These are phyloP conservation scores for Neophaeococcomyces mojaviensis DNA, from an alignment of 2,329 filamentous ascomycete species.

Conservation along the genomic window DNA sequence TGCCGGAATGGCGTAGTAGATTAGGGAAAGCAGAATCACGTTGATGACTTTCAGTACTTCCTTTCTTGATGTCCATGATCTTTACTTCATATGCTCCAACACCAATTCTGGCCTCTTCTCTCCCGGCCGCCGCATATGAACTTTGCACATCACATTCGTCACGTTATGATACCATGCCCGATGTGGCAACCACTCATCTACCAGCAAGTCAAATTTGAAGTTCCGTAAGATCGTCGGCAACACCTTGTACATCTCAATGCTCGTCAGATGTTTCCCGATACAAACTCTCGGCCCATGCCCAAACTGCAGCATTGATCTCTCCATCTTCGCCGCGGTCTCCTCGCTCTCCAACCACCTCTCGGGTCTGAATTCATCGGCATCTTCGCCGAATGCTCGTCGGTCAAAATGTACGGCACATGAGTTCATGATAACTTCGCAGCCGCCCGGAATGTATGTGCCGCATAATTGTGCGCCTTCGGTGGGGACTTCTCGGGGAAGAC, in stretches of 20 bases:
- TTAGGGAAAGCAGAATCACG: no score
- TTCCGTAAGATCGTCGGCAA: neutral
- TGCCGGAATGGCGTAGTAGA: no score
- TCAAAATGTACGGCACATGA: slow-evolving; percentile 34
- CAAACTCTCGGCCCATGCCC: slow-evolving; percentile 18
- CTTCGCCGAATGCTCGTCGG: slow-evolving; percentile 36
- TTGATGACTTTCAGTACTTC: no score
- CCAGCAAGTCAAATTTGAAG: slow-evolving; percentile 4
- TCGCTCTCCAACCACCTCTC: slow-evolving; percentile 40
- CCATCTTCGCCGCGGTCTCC: slow-evolving; percentile 13
- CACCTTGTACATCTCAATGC: slow-evolving; percentile 3
- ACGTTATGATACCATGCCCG: slow-evolving; percentile 1
- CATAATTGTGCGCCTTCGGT: slow-evolving; percentile 29
- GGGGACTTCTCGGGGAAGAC: slow-evolving; percentile 46
- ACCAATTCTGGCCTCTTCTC: neutral
- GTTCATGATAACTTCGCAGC: slow-evolving; percentile 30
- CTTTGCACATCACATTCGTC: neutral
- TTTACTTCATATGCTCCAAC: neutral
- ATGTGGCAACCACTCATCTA: neutral
- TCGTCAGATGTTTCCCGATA: slow-evolving; percentile 22
- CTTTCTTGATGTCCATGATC: neutral
- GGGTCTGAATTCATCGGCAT: slow-evolving; percentile 40
- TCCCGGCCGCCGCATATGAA: neutral
- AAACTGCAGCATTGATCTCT: slow-evolving; percentile 17
- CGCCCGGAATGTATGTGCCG: slow-evolving; percentile 30